These are phyloP conservation scores for Echites panduratus DNA, from an alignment of 257 asterid species.

Conservation along the genomic window DNA sequence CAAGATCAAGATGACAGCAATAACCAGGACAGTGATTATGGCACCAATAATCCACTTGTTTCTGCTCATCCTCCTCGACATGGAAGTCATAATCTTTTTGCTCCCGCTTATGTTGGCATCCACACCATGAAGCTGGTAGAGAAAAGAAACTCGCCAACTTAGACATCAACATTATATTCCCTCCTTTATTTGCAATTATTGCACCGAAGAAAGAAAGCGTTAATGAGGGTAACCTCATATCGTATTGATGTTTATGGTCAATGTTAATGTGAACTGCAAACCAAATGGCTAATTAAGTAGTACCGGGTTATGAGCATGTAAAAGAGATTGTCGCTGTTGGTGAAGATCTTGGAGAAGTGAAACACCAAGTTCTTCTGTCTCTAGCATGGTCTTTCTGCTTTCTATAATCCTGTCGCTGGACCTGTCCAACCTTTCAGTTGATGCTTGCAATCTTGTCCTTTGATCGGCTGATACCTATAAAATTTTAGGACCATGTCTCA, in stretches of 20 bases:
- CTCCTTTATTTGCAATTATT: not conserved
- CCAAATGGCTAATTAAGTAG: not conserved
- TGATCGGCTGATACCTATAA: conserved; percentile 70
- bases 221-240: not conserved
- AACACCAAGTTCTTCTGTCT: conserved; percentile 91
- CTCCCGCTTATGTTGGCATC: conserved; percentile 66
- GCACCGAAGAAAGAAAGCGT: not conserved
- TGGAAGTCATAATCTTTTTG: conserved; percentile 48
- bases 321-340: conserved; percentile 74
- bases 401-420: conserved; percentile 67
- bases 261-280: not conserved
- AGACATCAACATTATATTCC: not conserved
- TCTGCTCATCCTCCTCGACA: conserved; percentile 61
- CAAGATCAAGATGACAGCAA: conserved; percentile 44
- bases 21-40: conserved; percentile 38
- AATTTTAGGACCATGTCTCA: conserved; percentile 12
- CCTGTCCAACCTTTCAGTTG: conserved; percentile 54
- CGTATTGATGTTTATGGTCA: not conserved
- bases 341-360: conserved; percentile 81
- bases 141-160: conserved; percentile 11
- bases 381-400: conserved; percentile 74
- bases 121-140: conserved; percentile 55
- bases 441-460: conserved; percentile 49
- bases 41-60: conserved; percentile 66
- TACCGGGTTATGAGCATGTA: conserved; percentile 68